Conservation (phyloP, 768 basidiomycete genomes). For the Boletus subcaerulescens region DNA sequence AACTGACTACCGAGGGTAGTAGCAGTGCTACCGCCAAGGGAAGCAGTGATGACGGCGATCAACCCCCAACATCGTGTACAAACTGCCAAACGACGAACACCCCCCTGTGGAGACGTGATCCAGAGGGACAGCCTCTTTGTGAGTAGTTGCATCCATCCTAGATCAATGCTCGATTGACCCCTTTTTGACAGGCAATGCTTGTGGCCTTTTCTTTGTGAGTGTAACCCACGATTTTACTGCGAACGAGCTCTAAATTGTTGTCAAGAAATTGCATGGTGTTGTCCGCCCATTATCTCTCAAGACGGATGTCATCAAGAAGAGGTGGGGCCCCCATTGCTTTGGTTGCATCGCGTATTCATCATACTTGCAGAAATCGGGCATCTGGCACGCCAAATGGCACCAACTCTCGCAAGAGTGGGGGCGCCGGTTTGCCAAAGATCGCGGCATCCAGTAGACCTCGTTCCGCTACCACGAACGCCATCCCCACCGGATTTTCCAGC, state of each 20-base stretch:
- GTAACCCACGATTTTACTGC: not conserved
- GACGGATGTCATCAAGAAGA: slow-evolving; percentile 97
- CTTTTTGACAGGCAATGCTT: slow-evolving; percentile 67
- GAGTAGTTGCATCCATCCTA: slow-evolving; percentile 31
- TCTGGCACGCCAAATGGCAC: slow-evolving; percentile 65
- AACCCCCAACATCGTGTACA: slow-evolving; percentile 79
- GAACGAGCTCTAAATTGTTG: slow-evolving; percentile 10
- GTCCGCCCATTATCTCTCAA: slow-evolving; percentile 92
- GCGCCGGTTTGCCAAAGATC: slow-evolving; percentile 65
- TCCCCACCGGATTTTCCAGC: slow-evolving; percentile 45
- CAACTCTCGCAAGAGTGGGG: slow-evolving; percentile 56
- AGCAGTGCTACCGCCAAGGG: slow-evolving; percentile 35
- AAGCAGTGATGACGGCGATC: slow-evolving; percentile 63
- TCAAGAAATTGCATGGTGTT: slow-evolving; percentile 92
- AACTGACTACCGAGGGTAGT: slow-evolving; percentile 39
- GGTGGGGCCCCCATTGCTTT: slow-evolving; percentile 44
- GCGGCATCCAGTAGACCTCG: slow-evolving; percentile 73
- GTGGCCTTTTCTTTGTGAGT: slow-evolving; percentile 90
- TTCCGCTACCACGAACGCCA: slow-evolving; percentile 60
- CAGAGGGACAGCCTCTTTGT: slow-evolving; percentile 91
- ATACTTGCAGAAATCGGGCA: slow-evolving; percentile 64
- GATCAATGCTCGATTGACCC: slow-evolving; percentile 16
- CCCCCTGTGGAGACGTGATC: slow-evolving; percentile 88
- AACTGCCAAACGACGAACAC: slow-evolving; percentile 97
- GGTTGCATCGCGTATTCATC: not conserved